Evolutionary conservation across 2,329 filamentous ascomycete species (phyloP).

Genomic region (Calonectria pseudoturangicola): DNA sequence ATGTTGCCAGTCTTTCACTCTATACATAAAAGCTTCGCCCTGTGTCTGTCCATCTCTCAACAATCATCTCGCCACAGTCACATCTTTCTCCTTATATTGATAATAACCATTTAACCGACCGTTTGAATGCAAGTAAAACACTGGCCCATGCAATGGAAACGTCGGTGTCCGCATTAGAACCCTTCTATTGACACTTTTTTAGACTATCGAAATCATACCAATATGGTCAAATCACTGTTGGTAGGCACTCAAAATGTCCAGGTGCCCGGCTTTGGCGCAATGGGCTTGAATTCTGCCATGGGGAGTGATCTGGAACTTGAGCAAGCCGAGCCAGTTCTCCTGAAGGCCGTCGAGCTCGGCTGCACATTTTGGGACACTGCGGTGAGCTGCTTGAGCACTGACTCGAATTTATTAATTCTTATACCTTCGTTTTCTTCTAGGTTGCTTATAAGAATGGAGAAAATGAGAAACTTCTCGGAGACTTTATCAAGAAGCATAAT

Average conservation of each 20-base stretch:
- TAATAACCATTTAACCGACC: no score
- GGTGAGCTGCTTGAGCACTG: background rate
- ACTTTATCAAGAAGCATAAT: slow-evolving; percentile 70
- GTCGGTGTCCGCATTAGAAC: no score
- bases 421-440: slow-evolving; percentile 48
- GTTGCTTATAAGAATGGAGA: slow-evolving; percentile 67
- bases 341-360: slow-evolving; percentile 18
- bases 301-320: slow-evolving; percentile 6
- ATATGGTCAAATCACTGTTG: slow-evolving; percentile 10
- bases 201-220: background rate
- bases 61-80: no score
- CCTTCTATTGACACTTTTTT: no score
- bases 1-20: no score
- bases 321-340: slow-evolving; percentile 12
- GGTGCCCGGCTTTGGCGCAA: slow-evolving; percentile 20
- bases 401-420: background rate
- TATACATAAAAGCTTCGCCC: no score
- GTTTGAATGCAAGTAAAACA: no score
- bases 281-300: slow-evolving; percentile 13
- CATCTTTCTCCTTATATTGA: no score
- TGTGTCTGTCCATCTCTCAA: no score
- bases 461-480: slow-evolving; percentile 70
- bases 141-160: no score
- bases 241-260: background rate
- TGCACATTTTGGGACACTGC: slow-evolving; percentile 22